A percentile compares a stretch with the other conserved stretches of the same genome.
phyloP scores from a whole-genome alignment of 345 rosid species.

The Arabidopsis arenosa region DNA sequence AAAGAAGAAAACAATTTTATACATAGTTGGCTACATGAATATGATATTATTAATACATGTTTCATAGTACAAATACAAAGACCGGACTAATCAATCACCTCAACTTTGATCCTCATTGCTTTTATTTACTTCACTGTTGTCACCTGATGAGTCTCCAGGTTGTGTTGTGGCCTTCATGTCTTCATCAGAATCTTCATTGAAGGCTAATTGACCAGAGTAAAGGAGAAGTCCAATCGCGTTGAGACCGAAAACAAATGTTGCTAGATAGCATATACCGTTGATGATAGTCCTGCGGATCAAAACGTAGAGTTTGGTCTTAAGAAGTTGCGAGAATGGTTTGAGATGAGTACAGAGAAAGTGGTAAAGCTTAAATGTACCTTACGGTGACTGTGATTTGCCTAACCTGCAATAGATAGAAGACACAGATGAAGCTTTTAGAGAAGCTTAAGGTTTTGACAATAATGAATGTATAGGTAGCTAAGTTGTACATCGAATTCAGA shows the following conservation, averaged over 20 bases:
- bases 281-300: slow-evolving; percentile 68
- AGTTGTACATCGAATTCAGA: not conserved
- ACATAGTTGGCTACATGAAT: slow-evolving; percentile 4
- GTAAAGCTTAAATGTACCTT: slow-evolving; percentile 54
- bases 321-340: slow-evolving; percentile 8
- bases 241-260: slow-evolving; percentile 89
- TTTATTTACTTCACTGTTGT: slow-evolving; percentile 46
- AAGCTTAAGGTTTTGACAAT: slow-evolving; percentile 19
- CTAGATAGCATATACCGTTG: slow-evolving; percentile 91
- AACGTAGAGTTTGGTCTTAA: slow-evolving; percentile 8
- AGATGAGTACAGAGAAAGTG: slow-evolving; percentile 30
- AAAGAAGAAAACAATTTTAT: not conserved
- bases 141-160: slow-evolving; percentile 39
- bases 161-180: slow-evolving; percentile 50
- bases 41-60: slow-evolving; percentile 26
- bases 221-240: slow-evolving; percentile 81
- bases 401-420: slow-evolving; percentile 59
- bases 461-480: slow-evolving; percentile 16
- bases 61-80: slow-evolving; percentile 37
- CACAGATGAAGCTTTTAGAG: slow-evolving; percentile 14
- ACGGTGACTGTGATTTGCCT: slow-evolving; percentile 85
- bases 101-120: slow-evolving; percentile 56
- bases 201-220: slow-evolving; percentile 69
- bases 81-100: slow-evolving; percentile 47
- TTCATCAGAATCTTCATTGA: slow-evolving; percentile 51